Conservation (phyloP, 1,284 basidiomycete species). For the Tilletia indica region DNA sequence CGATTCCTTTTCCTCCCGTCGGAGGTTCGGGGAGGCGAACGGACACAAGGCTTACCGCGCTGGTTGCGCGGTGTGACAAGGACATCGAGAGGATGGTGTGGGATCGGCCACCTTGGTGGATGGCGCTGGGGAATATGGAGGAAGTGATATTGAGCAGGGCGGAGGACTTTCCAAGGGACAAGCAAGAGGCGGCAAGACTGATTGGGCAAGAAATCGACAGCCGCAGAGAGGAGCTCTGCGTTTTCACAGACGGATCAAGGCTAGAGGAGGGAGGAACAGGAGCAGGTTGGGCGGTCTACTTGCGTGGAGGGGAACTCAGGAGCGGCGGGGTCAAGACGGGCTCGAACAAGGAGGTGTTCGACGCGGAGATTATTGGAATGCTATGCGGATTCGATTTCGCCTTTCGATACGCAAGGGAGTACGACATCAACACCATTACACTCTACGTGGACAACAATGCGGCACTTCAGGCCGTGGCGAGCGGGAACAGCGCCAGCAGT, state of each 20-base stretch:
- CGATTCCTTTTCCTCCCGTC: background rate
- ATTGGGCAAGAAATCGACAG: background rate
- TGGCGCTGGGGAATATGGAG: background rate
- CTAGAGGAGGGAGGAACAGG: background rate
- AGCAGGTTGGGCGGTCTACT: background rate
- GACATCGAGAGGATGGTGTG: background rate
- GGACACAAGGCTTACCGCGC: background rate
- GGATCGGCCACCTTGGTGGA: slow-evolving; percentile 2
- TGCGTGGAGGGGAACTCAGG: background rate
- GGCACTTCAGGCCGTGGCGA: background rate
- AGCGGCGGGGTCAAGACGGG: background rate
- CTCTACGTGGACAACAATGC: background rate
- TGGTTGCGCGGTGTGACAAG: background rate
- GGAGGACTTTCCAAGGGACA: background rate
- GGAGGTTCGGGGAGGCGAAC: background rate
- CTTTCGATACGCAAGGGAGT: background rate
- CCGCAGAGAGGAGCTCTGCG: background rate
- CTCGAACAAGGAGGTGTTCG: background rate
- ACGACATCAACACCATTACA: background rate
- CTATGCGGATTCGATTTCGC: background rate
- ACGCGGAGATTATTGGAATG: background rate
- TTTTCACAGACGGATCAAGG: background rate
- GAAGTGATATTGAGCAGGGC: background rate
- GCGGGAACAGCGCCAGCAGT: background rate
- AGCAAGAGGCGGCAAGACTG: background rate